phyloP scores from a whole-genome alignment of 495 filamentous ascomycete genomes.

The Xylaria palmicola region DNA sequence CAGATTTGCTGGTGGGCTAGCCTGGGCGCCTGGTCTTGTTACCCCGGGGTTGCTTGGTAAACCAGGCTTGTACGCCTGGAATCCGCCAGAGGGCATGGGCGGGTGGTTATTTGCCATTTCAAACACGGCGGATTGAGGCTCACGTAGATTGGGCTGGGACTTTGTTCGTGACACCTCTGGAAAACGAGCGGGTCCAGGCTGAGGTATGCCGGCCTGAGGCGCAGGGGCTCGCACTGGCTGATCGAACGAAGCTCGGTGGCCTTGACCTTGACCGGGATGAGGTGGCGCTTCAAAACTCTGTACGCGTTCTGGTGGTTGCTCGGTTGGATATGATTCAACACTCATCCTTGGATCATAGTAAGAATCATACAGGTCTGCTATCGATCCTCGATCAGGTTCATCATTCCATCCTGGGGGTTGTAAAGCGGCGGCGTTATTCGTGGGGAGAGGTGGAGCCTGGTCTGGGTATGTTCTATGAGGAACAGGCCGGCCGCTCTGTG shows the following conservation, averaged over 20 bases:
- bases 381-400: slow-evolving; percentile 34
- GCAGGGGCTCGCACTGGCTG: slow-evolving; percentile 37
- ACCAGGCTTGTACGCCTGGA: slow-evolving; percentile 39
- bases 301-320: slow-evolving; percentile 54
- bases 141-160: slow-evolving; percentile 68
- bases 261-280: slow-evolving; percentile 26
- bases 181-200: slow-evolving; percentile 42
- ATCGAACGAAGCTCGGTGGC: slow-evolving; percentile 49
- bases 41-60: slow-evolving; percentile 29
- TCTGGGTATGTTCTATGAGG: slow-evolving; percentile 46
- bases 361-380: slow-evolving; percentile 57
- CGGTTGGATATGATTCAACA: slow-evolving; percentile 32
- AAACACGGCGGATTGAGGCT: slow-evolving; percentile 63
- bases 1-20: slow-evolving; percentile 24
- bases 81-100: slow-evolving; percentile 43
- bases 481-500: slow-evolving; percentile 47
- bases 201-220: slow-evolving; percentile 33
- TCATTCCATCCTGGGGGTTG: slow-evolving; percentile 30
- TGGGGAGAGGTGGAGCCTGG: slow-evolving; percentile 37
- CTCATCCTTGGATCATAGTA: slow-evolving; percentile 48
- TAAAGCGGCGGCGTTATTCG: slow-evolving; percentile 23
- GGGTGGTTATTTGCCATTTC: slow-evolving; percentile 66
- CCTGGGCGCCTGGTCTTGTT: slow-evolving; percentile 26
- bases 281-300: slow-evolving; percentile 74
- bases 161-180: slow-evolving; percentile 53